Evolutionary conservation across 345 rosid genomes (phyloP), one percentile per base, ranked within the genome.

Genomic region (Populus deltoides): DNA sequence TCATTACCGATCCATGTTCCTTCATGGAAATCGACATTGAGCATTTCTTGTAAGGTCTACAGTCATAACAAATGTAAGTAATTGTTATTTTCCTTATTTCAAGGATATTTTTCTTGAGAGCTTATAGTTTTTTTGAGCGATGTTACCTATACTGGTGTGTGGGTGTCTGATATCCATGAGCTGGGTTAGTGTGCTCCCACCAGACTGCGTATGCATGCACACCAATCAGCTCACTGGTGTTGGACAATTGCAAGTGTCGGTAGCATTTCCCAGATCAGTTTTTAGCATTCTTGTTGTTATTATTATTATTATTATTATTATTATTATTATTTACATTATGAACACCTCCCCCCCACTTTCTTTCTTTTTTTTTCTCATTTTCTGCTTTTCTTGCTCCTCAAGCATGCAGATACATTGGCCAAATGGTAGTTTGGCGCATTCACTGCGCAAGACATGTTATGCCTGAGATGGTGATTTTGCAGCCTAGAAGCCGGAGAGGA

Each of bases 1-100:
- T 89, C 77, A 89, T 92, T 53, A 78, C 87, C 2, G 92, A 94
- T 89, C 94, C 97, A 0, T 94, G 98, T 81, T 90, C 97, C 8
- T 91, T 83, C 86, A 59, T 94, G 82, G 94, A 92, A 83, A 79
- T 94, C 3, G 86, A 91, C 83, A 82, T 91, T 1, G 82, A 92
- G 88, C 51, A 18, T 43, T 79, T 82, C 66, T 65, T 78, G 35
- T 62, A 74, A 66, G 63, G 22, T 71, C 10, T 11, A 68, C 68
- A 13, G n/a, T 29, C n/a, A 33, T n/a, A 6, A 1, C 59, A 20
- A 53, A 53, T 53, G 59, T 20, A 53, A 53, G 59, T 20, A 20
- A 53, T n/a, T 22, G 59, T 33, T 4, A 33, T 33, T 33, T 33
- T 53, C 24, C 59, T 20, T 18, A n/a, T 53, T 53, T 53, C 59